These are phyloP conservation scores for Debaryomyces sp. DNA, from an alignment of 1,139 yeast species.

Conservation along the genomic window DNA sequence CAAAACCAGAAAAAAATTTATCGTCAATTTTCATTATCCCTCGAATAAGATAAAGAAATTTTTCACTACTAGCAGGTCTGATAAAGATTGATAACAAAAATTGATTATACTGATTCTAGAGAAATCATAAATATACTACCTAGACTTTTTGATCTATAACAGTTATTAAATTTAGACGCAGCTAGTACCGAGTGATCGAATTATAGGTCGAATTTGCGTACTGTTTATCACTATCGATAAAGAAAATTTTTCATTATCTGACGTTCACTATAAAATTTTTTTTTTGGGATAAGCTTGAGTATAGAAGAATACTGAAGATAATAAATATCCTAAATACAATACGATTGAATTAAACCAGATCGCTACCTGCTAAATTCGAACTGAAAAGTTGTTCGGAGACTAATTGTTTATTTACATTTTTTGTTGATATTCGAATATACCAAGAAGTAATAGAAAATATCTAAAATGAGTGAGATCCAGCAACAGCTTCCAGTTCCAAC, in stretches of 20 bases:
- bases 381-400: background rate
- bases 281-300: background rate
- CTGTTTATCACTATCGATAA: slow-evolving; percentile 5
- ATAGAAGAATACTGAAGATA: background rate
- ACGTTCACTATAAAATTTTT: slow-evolving; percentile 1
- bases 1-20: slow-evolving; percentile 7
- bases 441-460: background rate
- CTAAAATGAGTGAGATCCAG: slow-evolving; percentile 20
- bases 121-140: background rate
- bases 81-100: slow-evolving; percentile 2
- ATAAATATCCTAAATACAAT: background rate
- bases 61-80: background rate
- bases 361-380: background rate
- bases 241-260: slow-evolving; percentile 7
- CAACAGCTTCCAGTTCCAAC: slow-evolving; percentile 16
- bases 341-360: background rate
- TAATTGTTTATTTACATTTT: background rate
- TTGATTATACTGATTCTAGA: background rate
- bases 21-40: slow-evolving; percentile 10
- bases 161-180: background rate
- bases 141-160: background rate
- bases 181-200: background rate
- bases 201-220: background rate
- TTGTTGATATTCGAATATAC: background rate
- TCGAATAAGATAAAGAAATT: slow-evolving; percentile 9